Percentiles rank a stretch among this genome's conserved stretches.
These are phyloP conservation scores for Diaporthe australafricana DNA, from an alignment of 2,329 filamentous ascomycete genomes.

Conservation along the genomic window DNA sequence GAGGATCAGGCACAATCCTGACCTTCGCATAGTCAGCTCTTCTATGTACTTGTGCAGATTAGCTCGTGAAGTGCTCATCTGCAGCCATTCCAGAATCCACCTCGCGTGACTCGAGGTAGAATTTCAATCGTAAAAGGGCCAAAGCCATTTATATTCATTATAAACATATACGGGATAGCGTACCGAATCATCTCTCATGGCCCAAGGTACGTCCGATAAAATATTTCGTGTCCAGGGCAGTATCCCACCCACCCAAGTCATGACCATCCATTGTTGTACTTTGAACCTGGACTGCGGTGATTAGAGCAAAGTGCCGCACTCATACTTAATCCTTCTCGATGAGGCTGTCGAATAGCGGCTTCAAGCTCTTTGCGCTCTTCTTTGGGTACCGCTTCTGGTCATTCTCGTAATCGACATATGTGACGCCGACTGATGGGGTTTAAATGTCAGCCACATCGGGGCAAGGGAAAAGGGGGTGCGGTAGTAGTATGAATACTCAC, in stretches of 20 bases:
- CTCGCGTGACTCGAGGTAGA: neutral
- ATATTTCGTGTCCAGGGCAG: neutral
- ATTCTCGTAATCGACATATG: constrained; percentile 84
- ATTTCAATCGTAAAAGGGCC: neutral
- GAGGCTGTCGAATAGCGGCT: constrained; percentile 76
- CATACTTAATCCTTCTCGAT: constrained; percentile 68
- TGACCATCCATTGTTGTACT: neutral
- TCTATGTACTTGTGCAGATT: no score
- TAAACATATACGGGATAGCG: no score
- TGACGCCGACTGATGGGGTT: constrained; percentile 73
- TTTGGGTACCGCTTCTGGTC: constrained; percentile 85
- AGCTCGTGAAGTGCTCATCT: neutral
- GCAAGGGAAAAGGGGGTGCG: neutral
- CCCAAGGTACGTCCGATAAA: neutral
- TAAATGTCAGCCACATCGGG: neutral
- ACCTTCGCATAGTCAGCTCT: no score
- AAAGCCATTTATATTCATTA: neutral
- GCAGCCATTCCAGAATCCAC: neutral
- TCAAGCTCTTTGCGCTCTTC: constrained; percentile 82
- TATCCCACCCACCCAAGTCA: neutral
- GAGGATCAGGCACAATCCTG: no score
- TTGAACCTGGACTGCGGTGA: neutral
- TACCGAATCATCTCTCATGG: neutral
- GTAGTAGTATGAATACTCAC: neutral
- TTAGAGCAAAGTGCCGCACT: neutral